Percentiles rank a stretch among this genome's conserved stretches.
Evolutionary conservation across 129 eudicot genomes (phyloP).

Genomic region (Lactuca saligna): DNA sequence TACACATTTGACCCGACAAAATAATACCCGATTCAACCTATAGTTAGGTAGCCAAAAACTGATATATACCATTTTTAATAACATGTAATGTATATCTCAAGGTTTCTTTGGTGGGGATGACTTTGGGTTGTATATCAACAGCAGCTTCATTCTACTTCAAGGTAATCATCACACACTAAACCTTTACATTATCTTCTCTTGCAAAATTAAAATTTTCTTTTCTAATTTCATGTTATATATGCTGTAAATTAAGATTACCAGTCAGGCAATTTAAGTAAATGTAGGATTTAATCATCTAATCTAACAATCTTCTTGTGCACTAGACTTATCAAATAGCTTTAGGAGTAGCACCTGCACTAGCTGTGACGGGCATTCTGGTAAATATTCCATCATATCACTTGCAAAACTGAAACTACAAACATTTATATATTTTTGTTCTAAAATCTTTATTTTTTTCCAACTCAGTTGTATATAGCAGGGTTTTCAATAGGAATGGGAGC

Average conservation of each 20-base stretch:
- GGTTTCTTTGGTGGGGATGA: slow-evolving; percentile 70
- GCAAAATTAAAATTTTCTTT: neutral
- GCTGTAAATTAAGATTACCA: neutral
- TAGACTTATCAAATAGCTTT: slow-evolving; percentile 59
- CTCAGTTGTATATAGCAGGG: slow-evolving; percentile 58
- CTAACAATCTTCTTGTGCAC: slow-evolving; percentile 14
- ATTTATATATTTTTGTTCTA: slow-evolving; percentile 8
- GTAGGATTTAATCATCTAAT: neutral
- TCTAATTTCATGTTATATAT: neutral
- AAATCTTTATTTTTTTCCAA: neutral
- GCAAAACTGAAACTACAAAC: neutral
- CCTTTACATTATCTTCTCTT: neutral
- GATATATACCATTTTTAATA: neutral
- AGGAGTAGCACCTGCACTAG: slow-evolving; percentile 66
- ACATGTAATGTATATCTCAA: slow-evolving; percentile 23
- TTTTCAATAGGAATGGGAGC: slow-evolving; percentile 94
- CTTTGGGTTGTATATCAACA: slow-evolving; percentile 59
- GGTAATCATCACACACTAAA: slow-evolving; percentile 38
- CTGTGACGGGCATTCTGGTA: slow-evolving; percentile 84
- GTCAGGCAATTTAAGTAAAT: neutral
- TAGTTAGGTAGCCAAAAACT: too few species aligned
- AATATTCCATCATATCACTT: slow-evolving; percentile 12
- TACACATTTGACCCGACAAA: too few species aligned
- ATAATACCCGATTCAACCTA: too few species aligned
- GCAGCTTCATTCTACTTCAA: slow-evolving; percentile 71